Evolutionary conservation across 768 basidiomycete genomes (phyloP), one percentile per base, ranked within the genome.

Genomic region (Suillus alpinus): DNA sequence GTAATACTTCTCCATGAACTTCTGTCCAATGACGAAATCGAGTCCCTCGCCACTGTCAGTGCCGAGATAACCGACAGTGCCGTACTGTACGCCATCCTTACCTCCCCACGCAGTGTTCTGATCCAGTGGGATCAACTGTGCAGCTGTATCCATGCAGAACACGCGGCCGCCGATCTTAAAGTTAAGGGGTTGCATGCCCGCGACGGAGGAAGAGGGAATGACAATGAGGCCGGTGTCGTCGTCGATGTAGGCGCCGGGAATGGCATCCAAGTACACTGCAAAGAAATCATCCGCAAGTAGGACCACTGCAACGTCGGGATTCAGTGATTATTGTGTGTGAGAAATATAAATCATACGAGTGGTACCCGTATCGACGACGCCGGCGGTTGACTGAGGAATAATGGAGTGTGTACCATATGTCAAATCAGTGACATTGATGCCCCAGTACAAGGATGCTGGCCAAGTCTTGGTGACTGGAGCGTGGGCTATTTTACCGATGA

Each of bases 341-440:
- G 37, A 44, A 23, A 37, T 8, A 6, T 1, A 46, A 39, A 16
- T 26, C 67, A 3, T 57, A 69, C 65, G 62, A 16, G 68, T 66
- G 20, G 70, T 69, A 16, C 71, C 72, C 6, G 66, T 66, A 56
- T 72, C 70, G 34, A 71, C 71, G 10, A 73, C 67, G 13, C 71
- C 73, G 29, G 73, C 69, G 14, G 57, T 63, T n/a, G 69, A 68
- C 5, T 36, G 31, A 5, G 61, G 52, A 13, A 74, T 68, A 39
- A 67, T 26, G 5, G 49, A 49, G 6, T 51, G 29, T 6, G n/a
- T 16, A 32, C 68, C 66, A 36, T 63, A 71, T 1, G 66, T 62
- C 7, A 32, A 43, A 12, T 31, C 60, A 8, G 66, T 68, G 49
- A 74, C 53, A 36, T 74, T 64, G 44, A 75, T 66, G 10, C 73